These are phyloP conservation scores for Coleophoma cylindrospora DNA, from an alignment of 2,329 filamentous ascomycete species.

Conservation along the genomic window DNA sequence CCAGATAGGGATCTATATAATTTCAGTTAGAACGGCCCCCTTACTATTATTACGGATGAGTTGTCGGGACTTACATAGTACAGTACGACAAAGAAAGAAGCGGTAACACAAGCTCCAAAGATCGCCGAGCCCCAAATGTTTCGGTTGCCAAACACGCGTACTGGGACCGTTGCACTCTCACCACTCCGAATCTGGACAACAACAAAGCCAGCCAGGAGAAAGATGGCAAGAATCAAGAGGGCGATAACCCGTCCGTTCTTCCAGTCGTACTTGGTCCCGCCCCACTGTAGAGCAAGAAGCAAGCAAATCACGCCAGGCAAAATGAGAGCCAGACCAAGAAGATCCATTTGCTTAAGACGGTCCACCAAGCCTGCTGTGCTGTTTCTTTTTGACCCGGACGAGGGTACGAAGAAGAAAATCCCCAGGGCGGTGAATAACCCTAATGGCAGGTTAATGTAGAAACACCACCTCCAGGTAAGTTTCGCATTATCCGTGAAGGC, in stretches of 20 bases:
- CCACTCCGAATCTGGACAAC: constrained; percentile 27
- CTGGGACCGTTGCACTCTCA: constrained; percentile 31
- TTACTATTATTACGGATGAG: constrained; percentile 18
- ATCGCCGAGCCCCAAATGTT: constrained; percentile 17
- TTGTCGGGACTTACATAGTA: constrained; percentile 4
- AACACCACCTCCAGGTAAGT: constrained; percentile 14
- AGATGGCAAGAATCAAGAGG: constrained; percentile 21
- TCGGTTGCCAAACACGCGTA: constrained; percentile 29
- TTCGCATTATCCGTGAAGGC: constrained; percentile 1
- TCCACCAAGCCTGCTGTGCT: not conserved
- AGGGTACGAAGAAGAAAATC: not conserved
- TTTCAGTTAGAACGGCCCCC: constrained; percentile 28
- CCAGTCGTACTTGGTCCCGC: constrained; percentile 36
- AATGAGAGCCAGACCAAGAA: not conserved
- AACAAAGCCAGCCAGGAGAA: constrained; percentile 20
- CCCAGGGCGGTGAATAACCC: not conserved
- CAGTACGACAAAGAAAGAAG: constrained; percentile 18
- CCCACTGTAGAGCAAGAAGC: constrained; percentile 39
- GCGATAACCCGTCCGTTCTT: constrained; percentile 26
- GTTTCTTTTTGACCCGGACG: not conserved
- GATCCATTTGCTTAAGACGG: constrained; percentile 1
- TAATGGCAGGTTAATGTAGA: constrained; percentile 32
- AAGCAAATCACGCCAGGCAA: constrained; percentile 26
- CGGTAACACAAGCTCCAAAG: constrained; percentile 11
- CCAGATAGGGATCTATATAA: constrained; percentile 31